These are phyloP conservation scores for Pugionium dolabratum DNA, from an alignment of 345 rosid genomes.

Conservation along the genomic window DNA sequence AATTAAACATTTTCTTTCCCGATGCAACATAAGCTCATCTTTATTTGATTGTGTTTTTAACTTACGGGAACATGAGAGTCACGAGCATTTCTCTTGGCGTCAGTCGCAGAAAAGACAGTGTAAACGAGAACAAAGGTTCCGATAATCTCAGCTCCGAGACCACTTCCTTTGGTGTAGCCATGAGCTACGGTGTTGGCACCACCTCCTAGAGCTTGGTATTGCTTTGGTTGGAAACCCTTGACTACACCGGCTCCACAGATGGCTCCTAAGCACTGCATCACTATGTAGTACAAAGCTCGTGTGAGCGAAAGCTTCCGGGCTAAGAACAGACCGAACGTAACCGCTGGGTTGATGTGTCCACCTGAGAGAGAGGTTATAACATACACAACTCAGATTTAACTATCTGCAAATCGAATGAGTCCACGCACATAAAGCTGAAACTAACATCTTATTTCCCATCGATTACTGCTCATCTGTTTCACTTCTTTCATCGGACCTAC, in stretches of 20 bases:
- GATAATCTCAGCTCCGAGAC: slow-evolving; percentile 52
- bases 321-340: slow-evolving; percentile 44
- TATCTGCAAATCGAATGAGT: not conserved
- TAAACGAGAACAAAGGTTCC: no score
- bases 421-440: not conserved
- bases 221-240: slow-evolving; percentile 46
- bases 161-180: slow-evolving; percentile 57
- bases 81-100: slow-evolving; percentile 57
- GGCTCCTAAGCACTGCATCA: slow-evolving; percentile 52
- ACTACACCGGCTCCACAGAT: slow-evolving; percentile 59
- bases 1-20: not conserved
- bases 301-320: slow-evolving; percentile 46
- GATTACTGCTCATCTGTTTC: no score
- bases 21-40: not conserved
- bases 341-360: slow-evolving; percentile 55
- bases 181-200: slow-evolving; percentile 49
- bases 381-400: slow-evolving; percentile 15
- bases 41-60: not conserved
- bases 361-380: slow-evolving; percentile 32
- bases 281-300: slow-evolving; percentile 46
- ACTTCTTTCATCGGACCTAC: not conserved
- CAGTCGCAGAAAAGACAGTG: slow-evolving; percentile 53
- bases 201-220: slow-evolving; percentile 46
- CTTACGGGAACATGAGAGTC: slow-evolving; percentile 62
- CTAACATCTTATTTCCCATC: not conserved